Evolutionary conservation across 2,329 filamentous ascomycete species (phyloP), one percentile per base, ranked within the genome.

Genomic region (Fusarium chlamydosporum): DNA sequence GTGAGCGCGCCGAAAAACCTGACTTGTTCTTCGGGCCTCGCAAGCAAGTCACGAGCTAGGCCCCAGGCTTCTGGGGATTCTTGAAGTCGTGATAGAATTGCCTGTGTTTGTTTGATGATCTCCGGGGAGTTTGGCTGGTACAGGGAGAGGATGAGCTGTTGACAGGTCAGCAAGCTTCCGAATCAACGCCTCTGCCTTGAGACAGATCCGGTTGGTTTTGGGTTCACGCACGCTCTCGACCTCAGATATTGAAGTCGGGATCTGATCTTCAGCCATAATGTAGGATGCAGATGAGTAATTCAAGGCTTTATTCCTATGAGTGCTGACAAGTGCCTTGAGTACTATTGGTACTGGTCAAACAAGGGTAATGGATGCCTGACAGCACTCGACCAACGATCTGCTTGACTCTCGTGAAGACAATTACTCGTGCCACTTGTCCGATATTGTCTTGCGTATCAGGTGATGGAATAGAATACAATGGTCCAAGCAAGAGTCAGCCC

Each of bases 1-100:
- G 95, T 98, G 61, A 97, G 85, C 31, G 94, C 95, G 15, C 93
- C 96, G 76, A 97, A 97, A 80, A 98, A 98, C 68, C 92, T 91
- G 71, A 96, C 88, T 73, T 94, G 91, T 64, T 91, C 87, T 70
- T 92, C 89, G 23, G 86, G 82, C 64, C 88, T 89, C 51, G 83
- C 83, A 12, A 97, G 82, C 15, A 98, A 84, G 52, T 88, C 88
- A 75, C 95, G 90, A 20, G 93, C 94, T 45, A 97, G 85, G 57
- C 91, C 86, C 96, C 96, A 99, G 56, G 94, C 95, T 74, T 92
- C 85, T 3, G 90, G 84, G 4, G 93, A 92, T 71, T 89, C 89
- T 76, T 98, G 96, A 18, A 97, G 82, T 27, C 85, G 84, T 66
- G 96, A 92, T 15, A 99, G 83, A 15, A 90, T 88, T 58, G 92